Evolutionary conservation across 2,329 filamentous ascomycete genomes (phyloP), one percentile per base, ranked within the genome.

Genomic region (Cryphonectria nitschkei): DNA sequence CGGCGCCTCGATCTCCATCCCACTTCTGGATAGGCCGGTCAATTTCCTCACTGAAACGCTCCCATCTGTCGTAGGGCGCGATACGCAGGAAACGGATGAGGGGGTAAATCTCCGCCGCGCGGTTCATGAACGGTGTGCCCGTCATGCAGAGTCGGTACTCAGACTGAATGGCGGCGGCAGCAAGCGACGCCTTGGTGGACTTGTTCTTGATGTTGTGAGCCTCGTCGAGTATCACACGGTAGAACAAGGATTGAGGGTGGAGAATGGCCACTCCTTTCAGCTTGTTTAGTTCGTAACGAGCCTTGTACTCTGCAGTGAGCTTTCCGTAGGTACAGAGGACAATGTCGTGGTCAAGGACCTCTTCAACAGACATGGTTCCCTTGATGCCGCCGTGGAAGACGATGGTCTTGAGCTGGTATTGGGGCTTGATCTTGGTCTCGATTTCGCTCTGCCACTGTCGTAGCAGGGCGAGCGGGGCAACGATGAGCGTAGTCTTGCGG

Each of bases 361-460:
- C 29, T 8, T 32, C n/a, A 4, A 70, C 32, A 0, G 58, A 16
- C 26, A 61, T 50, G 3, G 46, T 56, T 19, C 72, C 69, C 37
- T 75, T 75, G 32, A 62, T 70, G 1, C 50, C 60, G 11, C 78
- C 75, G 62, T 80, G 75, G 37, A 74, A 75, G 19, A 79, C 74
- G 9, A 76, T 9, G 0, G 76, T 78, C 58, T 74, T 77, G 52
- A 79, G 75, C 66, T 74, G 73, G 32, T 76, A 64, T 1, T 52
- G 32, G 26, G 75, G 73, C 65, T 77, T 78, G 58, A 79, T 73
- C 65, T 78, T 79, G 22, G 73, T 85, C 73, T 87, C 83, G 67
- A 95, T 92, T 79, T 97, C 93, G 67, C 91, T 89, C 75, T 88
- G 89, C 94, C 94, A 97, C 75, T 97, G 97, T 76, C 91, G 94